Base-by-base conservation (phyloP, 208 protist species). In the Balamuthia mandrillaris region DNA sequence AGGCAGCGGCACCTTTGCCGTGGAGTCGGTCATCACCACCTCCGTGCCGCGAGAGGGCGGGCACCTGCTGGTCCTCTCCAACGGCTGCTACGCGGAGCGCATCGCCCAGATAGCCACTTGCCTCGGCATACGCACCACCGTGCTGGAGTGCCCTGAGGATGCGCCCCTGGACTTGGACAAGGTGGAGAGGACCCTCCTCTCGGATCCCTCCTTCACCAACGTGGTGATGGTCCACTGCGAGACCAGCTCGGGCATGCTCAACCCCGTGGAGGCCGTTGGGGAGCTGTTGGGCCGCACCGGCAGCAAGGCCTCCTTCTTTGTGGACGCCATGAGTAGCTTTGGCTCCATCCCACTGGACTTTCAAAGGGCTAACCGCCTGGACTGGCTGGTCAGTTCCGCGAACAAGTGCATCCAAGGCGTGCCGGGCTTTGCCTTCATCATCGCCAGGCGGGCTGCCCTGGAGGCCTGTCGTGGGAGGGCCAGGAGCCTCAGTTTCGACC, bases 321-420 rank as follows among this genome's bases (percentile, higher is more conserved):
- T 94, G 14, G 95, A 96, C 66, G 86, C 92, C 47, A 95, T 96
- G 85, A 95, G 91, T 75, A 94, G 90, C 54, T 96, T 96, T 90
- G 94, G 92, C 47, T 93, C 91, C 21, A 91, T 94, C 3, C 33
- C 47, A 12, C 18, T 90, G 18, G 83, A 91, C 27, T 84, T 95
- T 49, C 82, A 90, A 58, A 90, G 91, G 29, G 78, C 75, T 14
- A 91, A 91, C n/a, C n/a, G n/a, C 33, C 77, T 93, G 14, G 95
- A 96, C 75, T 86, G 94, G 33, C 86, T 96, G 29, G 87, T 95
- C 47, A 91, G 90, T 0, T 94, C 93, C 2, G 79, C 95, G 37
- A 96, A 96, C 88, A 96, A 96, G 84, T 96, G 95, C 70, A 84
- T 96, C 60, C 94, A 96, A 88, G 92, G 93, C 56, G 93, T 96